These are phyloP conservation scores for Vigna mungo DNA, from an alignment of 306 rosid genomes.

Conservation along the genomic window DNA sequence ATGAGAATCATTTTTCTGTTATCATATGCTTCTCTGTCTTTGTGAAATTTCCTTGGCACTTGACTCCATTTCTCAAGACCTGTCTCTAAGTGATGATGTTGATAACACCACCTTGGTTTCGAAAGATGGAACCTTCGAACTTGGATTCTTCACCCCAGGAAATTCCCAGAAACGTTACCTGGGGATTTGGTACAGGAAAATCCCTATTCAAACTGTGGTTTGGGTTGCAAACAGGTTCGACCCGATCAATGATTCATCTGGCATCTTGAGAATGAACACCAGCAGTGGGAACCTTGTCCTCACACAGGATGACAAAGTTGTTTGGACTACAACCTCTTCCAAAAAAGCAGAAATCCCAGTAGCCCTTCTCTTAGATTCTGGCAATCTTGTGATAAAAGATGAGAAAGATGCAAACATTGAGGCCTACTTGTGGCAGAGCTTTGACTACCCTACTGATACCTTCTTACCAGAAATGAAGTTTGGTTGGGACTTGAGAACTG, in stretches of 20 bases:
- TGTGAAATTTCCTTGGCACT: conserved; percentile 37
- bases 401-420: conserved; percentile 42
- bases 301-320: conserved; percentile 49
- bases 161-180: conserved; percentile 55
- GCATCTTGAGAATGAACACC: conserved; percentile 47
- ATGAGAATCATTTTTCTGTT: conserved; percentile 24
- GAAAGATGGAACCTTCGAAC: conserved; percentile 56
- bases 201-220: conserved; percentile 53
- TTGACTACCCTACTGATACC: conserved; percentile 52
- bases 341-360: conserved; percentile 37
- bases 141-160: conserved; percentile 69
- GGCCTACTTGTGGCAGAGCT: conserved; percentile 58
- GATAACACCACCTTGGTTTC: conserved; percentile 49
- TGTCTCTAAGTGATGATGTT: conserved; percentile 45
- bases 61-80: conserved; percentile 45
- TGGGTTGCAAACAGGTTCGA: conserved; percentile 64
- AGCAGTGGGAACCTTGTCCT: conserved; percentile 50
- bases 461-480: conserved; percentile 57
- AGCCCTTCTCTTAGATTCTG: conserved; percentile 56
- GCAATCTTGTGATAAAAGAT: conserved; percentile 61
- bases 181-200: conserved; percentile 65
- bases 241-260: conserved; percentile 59
- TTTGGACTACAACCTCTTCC: conserved; percentile 53
- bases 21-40: conserved; percentile 29
- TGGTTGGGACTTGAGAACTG: conserved; percentile 53